Percentiles rank a stretch among this genome's conserved stretches.
Evolutionary conservation across 2,329 filamentous ascomycete genomes (phyloP).

Genomic region (Biscogniauxia mediterranea): DNA sequence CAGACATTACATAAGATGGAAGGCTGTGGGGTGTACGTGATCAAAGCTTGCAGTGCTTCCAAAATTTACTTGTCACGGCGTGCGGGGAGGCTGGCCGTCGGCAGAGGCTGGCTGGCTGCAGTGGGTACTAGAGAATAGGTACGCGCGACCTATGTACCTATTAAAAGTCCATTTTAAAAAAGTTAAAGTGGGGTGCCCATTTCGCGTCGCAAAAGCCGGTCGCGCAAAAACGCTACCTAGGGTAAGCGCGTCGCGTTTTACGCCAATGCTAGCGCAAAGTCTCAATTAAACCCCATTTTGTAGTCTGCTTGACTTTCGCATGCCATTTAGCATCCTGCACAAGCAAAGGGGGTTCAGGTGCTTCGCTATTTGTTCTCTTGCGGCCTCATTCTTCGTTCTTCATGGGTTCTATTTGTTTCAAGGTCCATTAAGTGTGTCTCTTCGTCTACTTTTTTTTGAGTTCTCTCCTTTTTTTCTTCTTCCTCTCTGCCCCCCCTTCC

Average conservation of each 20-base stretch:
- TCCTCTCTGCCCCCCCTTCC: conserved; percentile 1
- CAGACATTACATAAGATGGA: background rate
- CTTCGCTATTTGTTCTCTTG: background rate
- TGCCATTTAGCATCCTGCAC: background rate
- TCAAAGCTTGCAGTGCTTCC: background rate
- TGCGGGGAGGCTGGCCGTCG: background rate
- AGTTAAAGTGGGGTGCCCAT: background rate
- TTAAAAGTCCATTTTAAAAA: too few relatives aligned
- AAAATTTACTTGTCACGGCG: background rate
- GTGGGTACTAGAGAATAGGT: too few relatives aligned
- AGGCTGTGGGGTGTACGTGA: too few relatives aligned
- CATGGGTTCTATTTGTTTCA: background rate
- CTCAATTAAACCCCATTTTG: background rate
- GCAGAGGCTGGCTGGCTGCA: background rate
- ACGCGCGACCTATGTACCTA: too few relatives aligned
- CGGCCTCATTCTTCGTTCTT: background rate
- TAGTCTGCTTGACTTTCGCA: background rate
- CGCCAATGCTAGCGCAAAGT: background rate
- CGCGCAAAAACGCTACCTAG: background rate
- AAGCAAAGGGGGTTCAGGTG: background rate
- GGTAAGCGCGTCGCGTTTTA: background rate
- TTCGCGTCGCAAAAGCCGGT: background rate
- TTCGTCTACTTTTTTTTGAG: background rate
- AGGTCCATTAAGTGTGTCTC: background rate
- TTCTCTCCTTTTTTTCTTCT: conserved; percentile 8